phyloP scores from a whole-genome alignment of 2,329 filamentous ascomycete species.

The Phaeophleospora eucalypticola region DNA sequence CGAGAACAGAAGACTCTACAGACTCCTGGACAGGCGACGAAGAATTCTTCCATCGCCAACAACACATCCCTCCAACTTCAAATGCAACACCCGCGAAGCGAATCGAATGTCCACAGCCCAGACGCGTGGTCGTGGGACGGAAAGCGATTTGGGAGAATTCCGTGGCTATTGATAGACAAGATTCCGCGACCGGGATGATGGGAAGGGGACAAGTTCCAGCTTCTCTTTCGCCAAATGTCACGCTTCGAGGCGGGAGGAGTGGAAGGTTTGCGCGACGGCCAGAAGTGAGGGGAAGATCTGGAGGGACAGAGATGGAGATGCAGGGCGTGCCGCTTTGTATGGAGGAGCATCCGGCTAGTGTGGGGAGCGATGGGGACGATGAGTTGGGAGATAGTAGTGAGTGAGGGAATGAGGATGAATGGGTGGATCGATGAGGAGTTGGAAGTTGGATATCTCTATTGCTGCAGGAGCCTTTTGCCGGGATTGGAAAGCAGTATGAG shows the following conservation, averaged over 20 bases:
- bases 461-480: too few species aligned
- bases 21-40: slow-evolving; percentile 26
- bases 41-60: slow-evolving; percentile 16
- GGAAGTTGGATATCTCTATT: too few species aligned
- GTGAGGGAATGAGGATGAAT: background rate
- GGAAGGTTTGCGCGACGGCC: background rate
- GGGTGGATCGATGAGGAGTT: too few species aligned
- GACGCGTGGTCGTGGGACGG: too few species aligned
- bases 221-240: background rate
- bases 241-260: background rate
- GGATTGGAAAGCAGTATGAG: too few species aligned
- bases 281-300: too few species aligned
- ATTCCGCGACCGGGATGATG: too few species aligned
- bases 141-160: too few species aligned
- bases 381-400: slow-evolving; percentile 14
- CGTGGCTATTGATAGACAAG: too few species aligned
- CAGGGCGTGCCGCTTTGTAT: slow-evolving; percentile 4
- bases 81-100: too few species aligned
- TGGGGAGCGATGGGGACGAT: slow-evolving; percentile 18
- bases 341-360: slow-evolving; percentile 10
- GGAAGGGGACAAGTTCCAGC: background rate
- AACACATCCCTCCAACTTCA: too few species aligned
- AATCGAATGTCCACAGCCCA: background rate
- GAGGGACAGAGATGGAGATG: background rate
- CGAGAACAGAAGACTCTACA: slow-evolving; percentile 9